phyloP scores from a whole-genome alignment of 208 protist species.

The Crithidia thermophila region DNA sequence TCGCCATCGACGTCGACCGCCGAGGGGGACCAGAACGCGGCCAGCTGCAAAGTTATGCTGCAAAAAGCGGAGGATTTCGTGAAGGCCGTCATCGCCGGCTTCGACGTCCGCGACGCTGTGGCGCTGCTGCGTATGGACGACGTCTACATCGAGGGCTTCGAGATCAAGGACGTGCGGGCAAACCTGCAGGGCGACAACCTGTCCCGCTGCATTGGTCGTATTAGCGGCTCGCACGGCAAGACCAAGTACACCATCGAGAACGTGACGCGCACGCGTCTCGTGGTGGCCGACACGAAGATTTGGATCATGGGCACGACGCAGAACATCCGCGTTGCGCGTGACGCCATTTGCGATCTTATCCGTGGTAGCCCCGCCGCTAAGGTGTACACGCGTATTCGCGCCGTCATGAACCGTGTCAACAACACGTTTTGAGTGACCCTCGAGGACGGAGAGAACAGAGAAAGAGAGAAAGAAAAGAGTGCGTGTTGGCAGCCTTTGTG shows the following conservation, averaged over 20 bases:
- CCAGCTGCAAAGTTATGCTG: constrained; percentile 75
- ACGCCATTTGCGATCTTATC: constrained; percentile 98
- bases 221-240: constrained; percentile 99
- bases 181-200: constrained; percentile 93
- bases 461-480: neutral
- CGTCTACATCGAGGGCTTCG: constrained; percentile 99
- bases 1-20: constrained; percentile 82
- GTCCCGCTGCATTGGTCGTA: constrained; percentile 98
- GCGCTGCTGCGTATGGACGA: constrained; percentile 99
- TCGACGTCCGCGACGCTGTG: constrained; percentile 97
- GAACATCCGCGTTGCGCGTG: constrained; percentile 97
- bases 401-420: constrained; percentile 95
- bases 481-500: neutral
- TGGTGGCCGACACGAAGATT: constrained; percentile 98
- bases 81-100: constrained; percentile 97
- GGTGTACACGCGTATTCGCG: constrained; percentile 97
- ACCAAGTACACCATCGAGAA: constrained; percentile 99
- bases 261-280: constrained; percentile 98
- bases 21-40: constrained; percentile 32
- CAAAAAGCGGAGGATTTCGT: constrained; percentile 99
- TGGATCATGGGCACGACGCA: constrained; percentile 99
- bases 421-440: constrained; percentile 90
- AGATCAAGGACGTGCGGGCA: constrained; percentile 97
- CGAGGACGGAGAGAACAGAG: neutral
- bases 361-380: constrained; percentile 96